Conservation (phyloP, 208 protist genomes). For the Acanthamoeba royreba region DNA sequence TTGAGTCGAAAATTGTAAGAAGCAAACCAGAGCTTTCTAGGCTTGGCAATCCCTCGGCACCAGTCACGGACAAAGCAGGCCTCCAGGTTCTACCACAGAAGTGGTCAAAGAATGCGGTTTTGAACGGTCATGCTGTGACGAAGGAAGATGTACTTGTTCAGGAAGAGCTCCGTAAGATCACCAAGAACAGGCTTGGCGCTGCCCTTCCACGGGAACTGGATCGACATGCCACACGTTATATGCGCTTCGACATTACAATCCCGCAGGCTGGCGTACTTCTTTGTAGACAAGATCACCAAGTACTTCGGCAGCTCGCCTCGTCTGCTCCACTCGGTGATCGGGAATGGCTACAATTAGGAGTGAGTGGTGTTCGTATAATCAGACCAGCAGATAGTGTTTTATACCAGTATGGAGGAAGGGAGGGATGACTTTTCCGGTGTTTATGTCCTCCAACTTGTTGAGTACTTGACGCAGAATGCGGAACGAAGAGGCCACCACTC, state of each 20-base stretch:
- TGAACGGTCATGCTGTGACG: no score
- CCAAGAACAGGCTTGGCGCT: slow-evolving; percentile 66
- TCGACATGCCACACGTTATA: no score
- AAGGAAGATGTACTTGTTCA: slow-evolving; percentile 77
- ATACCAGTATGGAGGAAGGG: slow-evolving; percentile 78
- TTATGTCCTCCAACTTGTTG: slow-evolving; percentile 81
- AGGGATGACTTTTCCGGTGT: slow-evolving; percentile 88
- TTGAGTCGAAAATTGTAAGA: no score
- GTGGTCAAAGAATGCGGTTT: no score
- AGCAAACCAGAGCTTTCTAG: slow-evolving; percentile 74
- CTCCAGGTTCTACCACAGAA: slow-evolving; percentile 91
- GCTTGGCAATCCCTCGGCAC: slow-evolving; percentile 86
- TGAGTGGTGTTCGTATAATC: neutral
- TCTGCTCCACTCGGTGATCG: slow-evolving; percentile 72
- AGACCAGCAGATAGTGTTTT: no score
- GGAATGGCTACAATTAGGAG: slow-evolving; percentile 82
- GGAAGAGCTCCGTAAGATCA: slow-evolving; percentile 80
- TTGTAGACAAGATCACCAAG: slow-evolving; percentile 57
- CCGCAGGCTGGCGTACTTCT: no score
- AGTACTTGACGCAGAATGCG: slow-evolving; percentile 88
- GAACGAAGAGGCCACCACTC: slow-evolving; percentile 92
- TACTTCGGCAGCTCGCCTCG: slow-evolving; percentile 56
- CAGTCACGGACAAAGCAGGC: slow-evolving; percentile 88
- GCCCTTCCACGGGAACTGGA: slow-evolving; percentile 65
- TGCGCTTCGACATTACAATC: no score